A percentile compares a stretch with the other conserved stretches of the same genome.
These are phyloP conservation scores for Plasmodium sp. DNA, from an alignment of 169 alveolate genomes.

Conservation along the genomic window DNA sequence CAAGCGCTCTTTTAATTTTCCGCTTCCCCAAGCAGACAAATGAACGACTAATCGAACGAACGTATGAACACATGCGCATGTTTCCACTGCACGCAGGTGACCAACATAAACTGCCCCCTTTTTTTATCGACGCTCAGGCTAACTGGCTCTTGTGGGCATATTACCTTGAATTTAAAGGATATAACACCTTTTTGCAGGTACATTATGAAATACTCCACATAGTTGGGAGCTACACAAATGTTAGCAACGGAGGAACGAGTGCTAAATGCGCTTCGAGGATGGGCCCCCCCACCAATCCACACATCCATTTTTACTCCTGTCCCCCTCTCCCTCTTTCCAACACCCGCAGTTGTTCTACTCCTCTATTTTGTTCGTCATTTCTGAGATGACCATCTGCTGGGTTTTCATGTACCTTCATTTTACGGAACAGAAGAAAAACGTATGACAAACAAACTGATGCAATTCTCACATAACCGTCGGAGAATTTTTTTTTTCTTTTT, in stretches of 20 bases:
- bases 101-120: background rate
- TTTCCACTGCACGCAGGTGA: background rate
- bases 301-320: background rate
- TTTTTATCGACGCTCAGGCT: slow-evolving; percentile 10
- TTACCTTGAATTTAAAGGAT: slow-evolving; percentile 72
- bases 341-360: slow-evolving; percentile 44
- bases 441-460: background rate
- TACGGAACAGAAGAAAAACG: slow-evolving; percentile 37
- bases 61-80: background rate
- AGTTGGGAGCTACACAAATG: background rate
- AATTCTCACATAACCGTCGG: background rate
- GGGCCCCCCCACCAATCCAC: background rate
- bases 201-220: background rate
- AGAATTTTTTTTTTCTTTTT: background rate
- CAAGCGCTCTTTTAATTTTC: background rate
- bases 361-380: slow-evolving; percentile 70
- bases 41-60: background rate
- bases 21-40: background rate
- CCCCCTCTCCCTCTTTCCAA: background rate
- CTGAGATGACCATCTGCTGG: slow-evolving; percentile 74
- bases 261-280: background rate
- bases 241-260: background rate
- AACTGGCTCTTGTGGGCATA: slow-evolving; percentile 75
- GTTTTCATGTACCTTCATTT: slow-evolving; percentile 50
- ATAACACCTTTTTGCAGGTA: slow-evolving; percentile 70